These are phyloP conservation scores for Plectranthus barbatus DNA, from an alignment of 257 asterid species.

Conservation along the genomic window DNA sequence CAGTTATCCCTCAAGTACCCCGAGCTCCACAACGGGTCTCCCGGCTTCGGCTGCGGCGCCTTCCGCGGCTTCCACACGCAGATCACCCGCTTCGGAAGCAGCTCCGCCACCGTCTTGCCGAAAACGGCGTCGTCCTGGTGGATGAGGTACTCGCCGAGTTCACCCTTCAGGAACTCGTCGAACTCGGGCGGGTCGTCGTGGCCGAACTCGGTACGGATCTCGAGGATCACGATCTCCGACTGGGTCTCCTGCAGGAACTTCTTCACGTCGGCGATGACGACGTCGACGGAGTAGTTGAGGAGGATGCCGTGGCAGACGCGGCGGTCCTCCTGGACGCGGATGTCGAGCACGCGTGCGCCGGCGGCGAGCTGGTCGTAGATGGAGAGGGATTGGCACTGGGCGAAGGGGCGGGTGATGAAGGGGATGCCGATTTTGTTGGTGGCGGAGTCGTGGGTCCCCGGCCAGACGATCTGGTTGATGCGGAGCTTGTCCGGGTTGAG, in stretches of 20 bases:
- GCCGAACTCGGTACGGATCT: slow-evolving; percentile 83
- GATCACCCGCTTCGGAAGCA: slow-evolving; percentile 70
- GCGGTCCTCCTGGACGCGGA: slow-evolving; percentile 71
- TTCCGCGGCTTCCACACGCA: slow-evolving; percentile 90
- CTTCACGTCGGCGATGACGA: slow-evolving; percentile 54
- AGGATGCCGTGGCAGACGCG: slow-evolving; percentile 79
- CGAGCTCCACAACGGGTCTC: slow-evolving; percentile 58
- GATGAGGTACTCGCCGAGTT: slow-evolving; percentile 60
- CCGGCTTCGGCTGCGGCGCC: slow-evolving; percentile 42
- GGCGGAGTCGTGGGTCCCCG: slow-evolving; percentile 94
- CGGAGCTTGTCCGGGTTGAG: slow-evolving; percentile 39
- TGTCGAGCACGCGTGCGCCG: slow-evolving; percentile 65
- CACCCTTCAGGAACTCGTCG: slow-evolving; percentile 48
- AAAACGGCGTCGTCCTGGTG: slow-evolving; percentile 62
- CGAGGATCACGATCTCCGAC: slow-evolving; percentile 68
- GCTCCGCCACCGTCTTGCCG: slow-evolving; percentile 44
- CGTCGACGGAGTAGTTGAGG: slow-evolving; percentile 44
- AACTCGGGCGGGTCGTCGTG: slow-evolving; percentile 81
- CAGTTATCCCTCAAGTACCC: slow-evolving; percentile 67
- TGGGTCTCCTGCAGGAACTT: slow-evolving; percentile 53
- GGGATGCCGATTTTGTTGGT: slow-evolving; percentile 78
- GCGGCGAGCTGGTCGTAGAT: slow-evolving; percentile 56
- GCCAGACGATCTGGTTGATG: slow-evolving; percentile 76
- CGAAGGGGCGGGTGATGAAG: slow-evolving; percentile 62
- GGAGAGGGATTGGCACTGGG: slow-evolving; percentile 71